Evolutionary conservation across 768 basidiomycete species (phyloP), one percentile per base, ranked within the genome.

Genomic region (Rossbeevera mucosa): DNA sequence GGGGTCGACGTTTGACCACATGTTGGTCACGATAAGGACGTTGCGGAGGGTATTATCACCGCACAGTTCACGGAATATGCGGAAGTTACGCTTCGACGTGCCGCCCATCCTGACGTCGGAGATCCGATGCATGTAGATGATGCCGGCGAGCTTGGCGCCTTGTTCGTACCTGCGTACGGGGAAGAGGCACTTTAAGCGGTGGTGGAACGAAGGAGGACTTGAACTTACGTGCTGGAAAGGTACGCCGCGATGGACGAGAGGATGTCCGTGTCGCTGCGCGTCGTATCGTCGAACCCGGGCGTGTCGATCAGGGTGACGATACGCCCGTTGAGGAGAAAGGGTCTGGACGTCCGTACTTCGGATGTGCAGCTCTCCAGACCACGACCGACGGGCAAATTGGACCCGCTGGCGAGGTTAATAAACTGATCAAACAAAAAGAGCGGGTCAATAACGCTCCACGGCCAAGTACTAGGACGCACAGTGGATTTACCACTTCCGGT

Each of bases 261-360:
- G 11, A 82, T 72, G 36, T 78, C 78, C 1, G 74, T 72, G 53
- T 81, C 80, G 54, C 73, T 77, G 41, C 70, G 72, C 12, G 55
- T 18, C 8, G 80, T 77, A 56, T 83, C 80, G 56, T 82, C 81
- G 60, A 83, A 83, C 5, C 82, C 82, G 14, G 82, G 82, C 0
- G 81, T 83, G 62, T 84, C 82, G 38, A 84, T 74, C 26, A 84
- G 63, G 12, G 71, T 76, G 48, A 83, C 64, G 47, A 57, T 61
- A 7, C 69, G 68, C 11, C 76, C 78, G 43, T 78, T 74, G 30
- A 80, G 60, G 36, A 70, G 55, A 57, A 82, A 80, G 1, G 77
- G 69, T 13, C 66, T 59, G 4, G 78, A 69, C 4, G 72, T 64
- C 48, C 76, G 71, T 1, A 83, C 75, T 9, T 67, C 66, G 42